Conservation (phyloP, 257 asterid genomes). For the Solanum dulcamara region DNA sequence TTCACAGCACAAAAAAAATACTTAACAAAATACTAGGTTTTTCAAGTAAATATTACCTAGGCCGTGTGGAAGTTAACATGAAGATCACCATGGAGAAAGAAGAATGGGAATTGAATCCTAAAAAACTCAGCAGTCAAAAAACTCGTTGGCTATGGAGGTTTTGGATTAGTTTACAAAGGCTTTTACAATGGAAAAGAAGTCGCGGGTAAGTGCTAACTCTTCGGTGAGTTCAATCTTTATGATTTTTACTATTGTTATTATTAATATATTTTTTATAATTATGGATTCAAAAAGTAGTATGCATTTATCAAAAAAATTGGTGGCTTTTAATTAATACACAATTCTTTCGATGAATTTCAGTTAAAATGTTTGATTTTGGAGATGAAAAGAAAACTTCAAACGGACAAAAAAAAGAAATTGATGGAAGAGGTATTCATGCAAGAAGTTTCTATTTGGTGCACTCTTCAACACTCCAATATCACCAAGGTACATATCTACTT, state of each 20-base stretch:
- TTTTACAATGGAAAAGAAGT: neutral
- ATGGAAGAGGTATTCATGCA: neutral
- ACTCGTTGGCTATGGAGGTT: neutral
- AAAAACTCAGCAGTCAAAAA: neutral
- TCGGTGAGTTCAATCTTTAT: neutral
- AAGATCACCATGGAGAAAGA: neutral
- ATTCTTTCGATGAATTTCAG: neutral
- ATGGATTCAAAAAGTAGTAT: neutral
- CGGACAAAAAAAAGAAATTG: neutral
- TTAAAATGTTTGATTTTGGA: neutral
- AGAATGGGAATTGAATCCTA: neutral
- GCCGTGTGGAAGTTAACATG: neutral
- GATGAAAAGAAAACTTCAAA: neutral
- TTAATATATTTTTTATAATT: no score
- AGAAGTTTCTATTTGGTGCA: slow-evolving; percentile 7
- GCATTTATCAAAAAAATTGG: neutral
- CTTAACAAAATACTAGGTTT: neutral
- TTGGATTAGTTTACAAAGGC: neutral
- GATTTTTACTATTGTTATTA: neutral
- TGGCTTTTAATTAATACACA: neutral
- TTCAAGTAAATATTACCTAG: neutral
- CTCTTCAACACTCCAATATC: slow-evolving; percentile 10
- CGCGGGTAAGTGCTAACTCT: neutral
- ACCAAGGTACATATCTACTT: neutral
- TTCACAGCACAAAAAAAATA: neutral